A percentile compares a stretch with the other conserved stretches of the same genome.
These are phyloP conservation scores for Achlya hypogyna DNA, from an alignment of 352 stramenopile genomes.

Conservation along the genomic window DNA sequence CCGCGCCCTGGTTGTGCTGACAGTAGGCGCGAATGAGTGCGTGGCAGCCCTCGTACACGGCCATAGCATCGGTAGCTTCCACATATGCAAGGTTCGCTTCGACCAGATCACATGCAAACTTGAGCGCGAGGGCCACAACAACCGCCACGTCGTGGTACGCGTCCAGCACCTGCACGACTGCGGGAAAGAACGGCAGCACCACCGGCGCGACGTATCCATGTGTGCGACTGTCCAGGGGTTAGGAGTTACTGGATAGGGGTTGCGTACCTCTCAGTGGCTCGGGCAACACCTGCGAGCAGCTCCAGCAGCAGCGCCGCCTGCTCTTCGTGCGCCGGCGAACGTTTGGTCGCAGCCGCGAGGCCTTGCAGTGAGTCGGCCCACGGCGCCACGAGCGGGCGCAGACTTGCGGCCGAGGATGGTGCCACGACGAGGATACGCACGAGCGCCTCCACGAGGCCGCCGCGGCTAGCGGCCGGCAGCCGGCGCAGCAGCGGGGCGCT, in stretches of 20 bases:
- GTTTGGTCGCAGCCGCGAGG: slow-evolving; percentile 37
- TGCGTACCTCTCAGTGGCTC: slow-evolving; percentile 54
- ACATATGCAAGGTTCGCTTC: slow-evolving; percentile 77
- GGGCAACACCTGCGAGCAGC: slow-evolving; percentile 66
- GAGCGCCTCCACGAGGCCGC: slow-evolving; percentile 11
- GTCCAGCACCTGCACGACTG: slow-evolving; percentile 68
- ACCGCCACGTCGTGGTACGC: slow-evolving; percentile 63
- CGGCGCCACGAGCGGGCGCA: slow-evolving; percentile 45
- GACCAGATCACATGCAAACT: slow-evolving; percentile 72
- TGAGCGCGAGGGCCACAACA: slow-evolving; percentile 60
- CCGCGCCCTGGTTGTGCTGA: slow-evolving; percentile 57
- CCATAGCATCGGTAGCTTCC: slow-evolving; percentile 47
- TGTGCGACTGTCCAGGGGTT: slow-evolving; percentile 29
- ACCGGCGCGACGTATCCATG: slow-evolving; percentile 53
- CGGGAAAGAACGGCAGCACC: slow-evolving; percentile 52
- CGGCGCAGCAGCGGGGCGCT: background rate
- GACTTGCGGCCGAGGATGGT: slow-evolving; percentile 33
- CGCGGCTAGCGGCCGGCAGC: slow-evolving; percentile 27
- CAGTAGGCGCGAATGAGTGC: slow-evolving; percentile 62
- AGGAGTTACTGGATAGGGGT: background rate
- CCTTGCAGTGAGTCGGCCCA: slow-evolving; percentile 46
- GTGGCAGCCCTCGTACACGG: slow-evolving; percentile 63
- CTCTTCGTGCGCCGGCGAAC: slow-evolving; percentile 48
- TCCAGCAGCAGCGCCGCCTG: slow-evolving; percentile 71
- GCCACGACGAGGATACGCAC: slow-evolving; percentile 39